Percentiles rank a stretch among this genome's conserved stretches.
Evolutionary conservation across 2,329 filamentous ascomycete species (phyloP).

Genomic region (Neonectria hederae): DNA sequence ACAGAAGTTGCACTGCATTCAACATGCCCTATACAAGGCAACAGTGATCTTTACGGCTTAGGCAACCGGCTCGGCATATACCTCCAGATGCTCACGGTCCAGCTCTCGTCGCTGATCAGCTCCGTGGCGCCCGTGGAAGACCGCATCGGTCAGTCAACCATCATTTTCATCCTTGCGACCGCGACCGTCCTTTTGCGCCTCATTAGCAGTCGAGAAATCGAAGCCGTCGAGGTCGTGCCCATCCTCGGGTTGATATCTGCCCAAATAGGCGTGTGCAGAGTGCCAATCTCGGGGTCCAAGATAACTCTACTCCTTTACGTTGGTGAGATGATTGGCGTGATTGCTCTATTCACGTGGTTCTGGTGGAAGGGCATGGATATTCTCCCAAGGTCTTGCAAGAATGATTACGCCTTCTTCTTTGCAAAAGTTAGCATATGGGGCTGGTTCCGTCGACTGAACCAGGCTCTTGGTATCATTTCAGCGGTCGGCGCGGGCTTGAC

Average conservation of each 20-base stretch:
- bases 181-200: neutral
- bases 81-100: slow-evolving; percentile 14
- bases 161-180: slow-evolving; percentile 7
- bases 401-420: slow-evolving; percentile 17
- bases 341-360: slow-evolving; percentile 12
- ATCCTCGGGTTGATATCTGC: slow-evolving; percentile 10
- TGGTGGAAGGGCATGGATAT: slow-evolving; percentile 18
- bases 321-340: slow-evolving; percentile 5
- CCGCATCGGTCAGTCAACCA: slow-evolving; percentile 10
- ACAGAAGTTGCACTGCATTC: neutral
- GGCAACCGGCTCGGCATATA: slow-evolving; percentile 17
- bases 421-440: slow-evolving; percentile 18
- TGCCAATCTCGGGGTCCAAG: slow-evolving; percentile 10
- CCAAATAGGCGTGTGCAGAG: slow-evolving; percentile 15
- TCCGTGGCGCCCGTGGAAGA: slow-evolving; percentile 3
- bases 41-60: slow-evolving; percentile 12
- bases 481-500: neutral
- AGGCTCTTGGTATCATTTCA: slow-evolving; percentile 11
- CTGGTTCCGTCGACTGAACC: slow-evolving; percentile 16
- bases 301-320: slow-evolving; percentile 8
- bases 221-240: slow-evolving; percentile 12
- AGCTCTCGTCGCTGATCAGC: slow-evolving; percentile 11
- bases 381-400: slow-evolving; percentile 1
- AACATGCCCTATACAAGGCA: slow-evolving; percentile 1
- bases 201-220: neutral